phyloP scores from a whole-genome alignment of 495 filamentous ascomycete genomes.

The Peziza echinospora region DNA sequence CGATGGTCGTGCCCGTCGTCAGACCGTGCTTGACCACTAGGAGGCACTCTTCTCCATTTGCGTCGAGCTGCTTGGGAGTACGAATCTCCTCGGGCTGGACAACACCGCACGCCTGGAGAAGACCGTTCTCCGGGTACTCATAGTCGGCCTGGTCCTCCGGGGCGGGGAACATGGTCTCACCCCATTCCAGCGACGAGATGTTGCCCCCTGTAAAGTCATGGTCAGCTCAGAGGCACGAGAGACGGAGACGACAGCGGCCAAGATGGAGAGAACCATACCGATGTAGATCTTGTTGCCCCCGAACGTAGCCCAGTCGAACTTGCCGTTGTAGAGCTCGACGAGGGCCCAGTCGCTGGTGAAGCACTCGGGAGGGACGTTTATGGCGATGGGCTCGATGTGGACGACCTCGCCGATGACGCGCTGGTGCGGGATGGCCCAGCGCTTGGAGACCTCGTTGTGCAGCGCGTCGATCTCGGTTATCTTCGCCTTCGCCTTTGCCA shows the following conservation, averaged over 20 bases:
- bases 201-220: neutral
- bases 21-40: too few species aligned
- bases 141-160: too few species aligned
- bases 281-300: slow-evolving; percentile 3
- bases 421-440: neutral
- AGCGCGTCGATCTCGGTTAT: slow-evolving; percentile 1
- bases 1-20: too few species aligned
- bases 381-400: neutral
- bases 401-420: slow-evolving; percentile 1
- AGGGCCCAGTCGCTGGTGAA: slow-evolving; percentile 3
- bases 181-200: too few species aligned
- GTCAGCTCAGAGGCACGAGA: neutral
- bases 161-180: too few species aligned
- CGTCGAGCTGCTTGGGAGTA: too few species aligned
- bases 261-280: slow-evolving; percentile 4
- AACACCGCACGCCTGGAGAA: too few species aligned
- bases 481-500: neutral
- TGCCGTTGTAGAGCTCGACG: slow-evolving; percentile 1
- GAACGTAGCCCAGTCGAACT: slow-evolving; percentile 4
- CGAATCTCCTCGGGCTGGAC: too few species aligned
- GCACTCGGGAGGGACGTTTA: neutral
- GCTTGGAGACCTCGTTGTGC: slow-evolving; percentile 3
- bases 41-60: too few species aligned
- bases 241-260: slow-evolving; percentile 1
- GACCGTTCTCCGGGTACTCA: too few species aligned